Evolutionary conservation across 1,284 basidiomycete species (phyloP).

Genomic region (Cerrena zonata): DNA sequence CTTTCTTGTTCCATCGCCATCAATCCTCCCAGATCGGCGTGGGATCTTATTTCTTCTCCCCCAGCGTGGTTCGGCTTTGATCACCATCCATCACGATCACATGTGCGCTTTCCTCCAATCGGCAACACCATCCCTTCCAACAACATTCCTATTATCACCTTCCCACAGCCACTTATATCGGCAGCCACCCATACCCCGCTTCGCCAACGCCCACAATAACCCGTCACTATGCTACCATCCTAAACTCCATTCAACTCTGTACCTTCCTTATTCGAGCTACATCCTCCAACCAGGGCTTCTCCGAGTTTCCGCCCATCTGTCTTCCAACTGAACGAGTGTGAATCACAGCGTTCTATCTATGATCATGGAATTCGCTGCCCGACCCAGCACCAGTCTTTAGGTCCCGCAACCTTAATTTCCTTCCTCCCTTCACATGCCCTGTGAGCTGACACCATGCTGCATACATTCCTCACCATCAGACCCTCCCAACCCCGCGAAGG

Average conservation of each 20-base stretch:
- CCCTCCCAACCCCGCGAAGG: not conserved
- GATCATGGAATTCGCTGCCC: not conserved
- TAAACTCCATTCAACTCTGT: not conserved
- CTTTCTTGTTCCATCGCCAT: not conserved
- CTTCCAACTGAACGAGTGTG: not conserved
- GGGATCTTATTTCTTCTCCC: not conserved
- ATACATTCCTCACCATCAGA: not conserved
- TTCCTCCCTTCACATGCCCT: not conserved
- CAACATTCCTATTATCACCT: not conserved
- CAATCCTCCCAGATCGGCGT: not conserved
- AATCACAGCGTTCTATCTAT: not conserved
- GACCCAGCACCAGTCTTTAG: not conserved
- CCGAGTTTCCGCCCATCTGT: not conserved
- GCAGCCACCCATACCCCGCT: not conserved
- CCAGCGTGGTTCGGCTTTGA: not conserved
- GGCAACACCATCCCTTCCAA: not conserved
- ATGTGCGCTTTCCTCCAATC: conserved; percentile 1
- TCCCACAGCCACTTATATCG: not conserved
- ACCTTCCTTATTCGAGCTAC: not conserved
- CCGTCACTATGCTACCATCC: not conserved
- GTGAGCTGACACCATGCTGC: not conserved
- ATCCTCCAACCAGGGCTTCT: not conserved
- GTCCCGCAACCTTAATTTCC: conserved; percentile 2
- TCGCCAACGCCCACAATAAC: not conserved
- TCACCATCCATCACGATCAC: conserved; percentile 4